Percentiles rank a stretch among this genome's conserved stretches.
Evolutionary conservation across 1,284 basidiomycete genomes (phyloP).

Genomic region (Ustilago vetiveriae): DNA sequence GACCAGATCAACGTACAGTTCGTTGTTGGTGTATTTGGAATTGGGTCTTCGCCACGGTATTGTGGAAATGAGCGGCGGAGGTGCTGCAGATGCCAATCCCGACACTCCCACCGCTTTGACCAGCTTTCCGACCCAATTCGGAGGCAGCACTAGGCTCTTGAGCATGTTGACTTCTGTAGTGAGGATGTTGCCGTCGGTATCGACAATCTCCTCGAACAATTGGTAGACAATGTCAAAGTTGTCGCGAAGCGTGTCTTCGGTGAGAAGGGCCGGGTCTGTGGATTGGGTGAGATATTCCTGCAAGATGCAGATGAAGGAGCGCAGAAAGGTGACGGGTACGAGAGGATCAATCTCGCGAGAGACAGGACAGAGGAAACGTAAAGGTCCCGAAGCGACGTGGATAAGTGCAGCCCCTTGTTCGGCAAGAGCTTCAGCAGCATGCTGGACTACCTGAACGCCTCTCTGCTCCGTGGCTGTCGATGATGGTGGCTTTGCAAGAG

Average conservation of each 20-base stretch:
- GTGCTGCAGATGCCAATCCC: constrained; percentile 68
- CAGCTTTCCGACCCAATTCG: constrained; percentile 61
- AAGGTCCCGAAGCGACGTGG: constrained; percentile 78
- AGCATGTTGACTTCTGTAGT: constrained; percentile 61
- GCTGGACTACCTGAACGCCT: constrained; percentile 23
- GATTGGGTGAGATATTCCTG: constrained; percentile 58
- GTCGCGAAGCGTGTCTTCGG: constrained; percentile 59
- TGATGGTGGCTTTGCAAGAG: not conserved
- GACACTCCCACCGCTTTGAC: constrained; percentile 54
- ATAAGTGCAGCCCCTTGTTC: constrained; percentile 74
- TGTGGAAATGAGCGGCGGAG: constrained; percentile 68
- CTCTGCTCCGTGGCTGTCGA: constrained; percentile 2
- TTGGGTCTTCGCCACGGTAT: constrained; percentile 63
- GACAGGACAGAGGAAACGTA: constrained; percentile 82
- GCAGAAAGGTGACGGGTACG: constrained; percentile 86
- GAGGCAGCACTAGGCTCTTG: constrained; percentile 60
- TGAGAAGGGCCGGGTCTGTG: constrained; percentile 42
- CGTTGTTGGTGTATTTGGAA: constrained; percentile 59
- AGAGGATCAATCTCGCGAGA: constrained; percentile 87
- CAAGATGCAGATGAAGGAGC: constrained; percentile 77
- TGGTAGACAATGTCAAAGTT: constrained; percentile 65
- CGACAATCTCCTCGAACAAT: constrained; percentile 64
- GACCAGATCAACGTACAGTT: constrained; percentile 59
- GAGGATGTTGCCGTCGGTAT: constrained; percentile 62
- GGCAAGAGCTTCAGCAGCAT: constrained; percentile 46